Base-by-base conservation (phyloP, 2,329 filamentous ascomycete species). In the Pseudopyricularia javanii region DNA sequence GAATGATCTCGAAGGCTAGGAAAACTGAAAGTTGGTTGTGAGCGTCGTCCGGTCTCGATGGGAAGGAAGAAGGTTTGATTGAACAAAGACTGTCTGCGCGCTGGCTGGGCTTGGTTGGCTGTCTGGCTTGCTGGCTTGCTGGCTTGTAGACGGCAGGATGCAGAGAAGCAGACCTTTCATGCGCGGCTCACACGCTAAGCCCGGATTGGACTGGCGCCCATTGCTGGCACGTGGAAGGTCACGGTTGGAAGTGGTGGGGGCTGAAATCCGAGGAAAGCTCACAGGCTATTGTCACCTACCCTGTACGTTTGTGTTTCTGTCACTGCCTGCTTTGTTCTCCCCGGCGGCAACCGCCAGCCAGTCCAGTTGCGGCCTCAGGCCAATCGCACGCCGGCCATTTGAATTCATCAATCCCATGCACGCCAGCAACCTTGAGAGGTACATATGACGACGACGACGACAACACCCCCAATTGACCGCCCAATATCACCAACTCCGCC, bases 401-500 rank as follows among this genome's bases (percentile, higher is more conserved):
- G n/a, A 50, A 35, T 50, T 35, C 49, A 28, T 50, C 20, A 28
- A 37, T 22, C 22, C 28, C 32, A 37, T 34, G 34, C n/a, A n/a
- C n/a, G n/a, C n/a, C n/a, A n/a, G n/a, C n/a, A 28, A 15, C 20
- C 12, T 50, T 37, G n/a, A 15, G 22, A 20, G 26, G 48, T 22
- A 26, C 49, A 26, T 24, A 33, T 33, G 26, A 24, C 32, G 22
- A 50, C 33, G 15, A 20, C 49, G 14, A 22, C 43, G 33, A 35
- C 49, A 20, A 50, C 49, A 17, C 24, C 49, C 9, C 57, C 74
- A 73, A 78, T 76, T 74, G 72, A 70, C 66, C 67, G 63, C 59
- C 61, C 63, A 59, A 59, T 65, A 65, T 63, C 50, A 50, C 56
- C 53, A 56, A 50, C 57, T 60, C 58, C 54, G 72, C 64, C 67